These are phyloP conservation scores for Hymenoscyphus occultus DNA, from an alignment of 2,329 filamentous ascomycete species.

Conservation along the genomic window DNA sequence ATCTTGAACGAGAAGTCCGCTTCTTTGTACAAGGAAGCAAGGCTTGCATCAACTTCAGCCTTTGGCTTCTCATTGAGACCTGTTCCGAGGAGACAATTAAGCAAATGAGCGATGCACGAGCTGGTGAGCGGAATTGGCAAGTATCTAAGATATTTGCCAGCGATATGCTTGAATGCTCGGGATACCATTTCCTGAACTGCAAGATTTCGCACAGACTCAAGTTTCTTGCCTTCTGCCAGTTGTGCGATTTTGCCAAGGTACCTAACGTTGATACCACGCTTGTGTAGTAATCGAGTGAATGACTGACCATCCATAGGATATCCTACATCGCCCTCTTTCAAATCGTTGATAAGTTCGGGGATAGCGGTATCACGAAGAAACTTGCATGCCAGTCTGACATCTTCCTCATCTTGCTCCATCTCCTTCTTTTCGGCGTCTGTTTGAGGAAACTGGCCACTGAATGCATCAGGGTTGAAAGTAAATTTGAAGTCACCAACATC, in stretches of 20 bases:
- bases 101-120: constrained; percentile 76
- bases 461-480: constrained; percentile 89
- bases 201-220: constrained; percentile 74
- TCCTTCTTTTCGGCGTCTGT: constrained; percentile 86
- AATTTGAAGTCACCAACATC: constrained; percentile 87
- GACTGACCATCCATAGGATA: constrained; percentile 99
- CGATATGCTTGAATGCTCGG: constrained; percentile 92
- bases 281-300: constrained; percentile 83
- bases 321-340: constrained; percentile 88
- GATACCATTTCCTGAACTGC: constrained; percentile 89
- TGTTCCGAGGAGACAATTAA: constrained; percentile 87
- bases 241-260: constrained; percentile 86
- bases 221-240: constrained; percentile 65
- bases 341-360: constrained; percentile 79
- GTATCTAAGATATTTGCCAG: constrained; percentile 73
- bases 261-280: constrained; percentile 93
- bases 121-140: constrained; percentile 78
- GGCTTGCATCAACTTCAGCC: constrained; percentile 70
- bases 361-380: constrained; percentile 76
- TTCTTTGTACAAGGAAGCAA: constrained; percentile 76
- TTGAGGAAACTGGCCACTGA: constrained; percentile 87
- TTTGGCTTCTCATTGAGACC: constrained; percentile 73
- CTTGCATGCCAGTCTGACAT: constrained; percentile 79
- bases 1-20: constrained; percentile 78
- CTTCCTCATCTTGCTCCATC: constrained; percentile 78